Percentiles rank a stretch among this genome's conserved stretches.
Conservation (phyloP, 2,329 filamentous ascomycete species). For the Diplodia sapinea region DNA sequence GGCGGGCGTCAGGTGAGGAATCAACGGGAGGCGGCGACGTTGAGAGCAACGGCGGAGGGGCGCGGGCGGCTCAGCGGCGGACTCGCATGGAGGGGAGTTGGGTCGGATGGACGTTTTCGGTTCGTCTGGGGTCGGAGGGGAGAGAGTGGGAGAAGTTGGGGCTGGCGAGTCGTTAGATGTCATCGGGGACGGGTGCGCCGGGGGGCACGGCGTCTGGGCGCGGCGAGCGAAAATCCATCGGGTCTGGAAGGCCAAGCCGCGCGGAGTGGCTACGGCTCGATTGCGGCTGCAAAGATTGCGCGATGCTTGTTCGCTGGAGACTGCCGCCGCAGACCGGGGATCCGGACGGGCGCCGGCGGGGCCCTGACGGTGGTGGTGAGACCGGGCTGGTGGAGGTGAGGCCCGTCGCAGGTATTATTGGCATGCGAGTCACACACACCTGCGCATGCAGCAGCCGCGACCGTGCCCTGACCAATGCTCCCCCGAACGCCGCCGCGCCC, state of each 20-base stretch:
- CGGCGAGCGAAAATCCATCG: conserved; percentile 28
- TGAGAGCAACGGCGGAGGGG: conserved; percentile 8
- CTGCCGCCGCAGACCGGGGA: background rate
- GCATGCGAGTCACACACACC: conserved; percentile 20
- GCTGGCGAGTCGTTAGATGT: conserved; percentile 28
- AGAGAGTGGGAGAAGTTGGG: conserved; percentile 15
- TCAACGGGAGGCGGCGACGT: background rate
- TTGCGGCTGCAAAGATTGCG: conserved; percentile 12
- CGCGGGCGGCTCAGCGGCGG: background rate
- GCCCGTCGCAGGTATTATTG: background rate
- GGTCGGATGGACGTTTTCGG: background rate
- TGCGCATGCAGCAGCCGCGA: background rate
- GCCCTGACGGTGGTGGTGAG: conserved; percentile 9
- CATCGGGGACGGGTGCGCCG: conserved; percentile 29
- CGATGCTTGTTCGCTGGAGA: conserved; percentile 4
- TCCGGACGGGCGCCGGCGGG: background rate
- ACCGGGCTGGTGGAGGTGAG: background rate
- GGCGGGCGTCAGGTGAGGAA: conserved; percentile 17
- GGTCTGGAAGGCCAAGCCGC: conserved; percentile 28
- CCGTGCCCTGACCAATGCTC: conserved; percentile 7
- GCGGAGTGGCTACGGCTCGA: conserved; percentile 12
- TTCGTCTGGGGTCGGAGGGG: conserved; percentile 7
- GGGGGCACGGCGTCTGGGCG: conserved; percentile 29
- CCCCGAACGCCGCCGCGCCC: background rate
- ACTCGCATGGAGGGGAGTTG: conserved; percentile 15